phyloP scores from a whole-genome alignment of 352 stramenopile genomes.

The Phytophthora multivora region DNA sequence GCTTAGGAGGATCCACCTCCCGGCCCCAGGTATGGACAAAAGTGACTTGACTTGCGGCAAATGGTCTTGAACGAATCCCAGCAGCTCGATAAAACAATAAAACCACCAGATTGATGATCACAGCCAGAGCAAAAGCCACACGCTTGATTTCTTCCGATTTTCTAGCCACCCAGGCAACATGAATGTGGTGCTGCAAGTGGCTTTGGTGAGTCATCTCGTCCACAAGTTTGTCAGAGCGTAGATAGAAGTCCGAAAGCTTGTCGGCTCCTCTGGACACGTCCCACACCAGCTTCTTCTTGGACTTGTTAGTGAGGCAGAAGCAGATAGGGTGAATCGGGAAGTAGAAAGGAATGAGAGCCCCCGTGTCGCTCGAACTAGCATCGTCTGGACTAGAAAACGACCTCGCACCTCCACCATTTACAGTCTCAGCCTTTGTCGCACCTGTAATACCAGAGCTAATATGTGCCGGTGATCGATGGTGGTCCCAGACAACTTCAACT shows the following conservation, averaged over 20 bases:
- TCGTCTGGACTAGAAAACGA: not conserved
- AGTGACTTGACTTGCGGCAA: slow-evolving; percentile 44
- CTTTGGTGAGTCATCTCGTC: slow-evolving; percentile 80
- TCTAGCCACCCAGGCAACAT: slow-evolving; percentile 41
- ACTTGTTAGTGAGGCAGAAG: slow-evolving; percentile 73
- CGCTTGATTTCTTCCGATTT: slow-evolving; percentile 58
- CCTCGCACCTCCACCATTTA: not conserved
- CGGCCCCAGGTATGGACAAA: slow-evolving; percentile 32
- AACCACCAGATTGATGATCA: slow-evolving; percentile 65
- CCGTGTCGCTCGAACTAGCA: not conserved
- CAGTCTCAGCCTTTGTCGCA: not conserved
- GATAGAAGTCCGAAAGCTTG: slow-evolving; percentile 75
- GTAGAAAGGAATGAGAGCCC: slow-evolving; percentile 60
- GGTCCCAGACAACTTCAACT: slow-evolving; percentile 76
- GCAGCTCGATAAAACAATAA: slow-evolving; percentile 65
- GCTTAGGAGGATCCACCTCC: slow-evolving; percentile 19
- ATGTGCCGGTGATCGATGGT: slow-evolving; percentile 17
- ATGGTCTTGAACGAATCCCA: slow-evolving; percentile 57
- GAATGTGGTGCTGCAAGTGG: slow-evolving; percentile 38
- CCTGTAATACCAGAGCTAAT: not conserved
- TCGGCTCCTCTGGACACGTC: slow-evolving; percentile 59
- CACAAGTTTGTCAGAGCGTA: slow-evolving; percentile 66
- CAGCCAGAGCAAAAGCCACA: slow-evolving; percentile 51
- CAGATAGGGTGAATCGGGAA: slow-evolving; percentile 80
- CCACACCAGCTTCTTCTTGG: slow-evolving; percentile 74